Evolutionary conservation across 2,329 filamentous ascomycete species (phyloP).

Genomic region (Daldinia sp.): DNA sequence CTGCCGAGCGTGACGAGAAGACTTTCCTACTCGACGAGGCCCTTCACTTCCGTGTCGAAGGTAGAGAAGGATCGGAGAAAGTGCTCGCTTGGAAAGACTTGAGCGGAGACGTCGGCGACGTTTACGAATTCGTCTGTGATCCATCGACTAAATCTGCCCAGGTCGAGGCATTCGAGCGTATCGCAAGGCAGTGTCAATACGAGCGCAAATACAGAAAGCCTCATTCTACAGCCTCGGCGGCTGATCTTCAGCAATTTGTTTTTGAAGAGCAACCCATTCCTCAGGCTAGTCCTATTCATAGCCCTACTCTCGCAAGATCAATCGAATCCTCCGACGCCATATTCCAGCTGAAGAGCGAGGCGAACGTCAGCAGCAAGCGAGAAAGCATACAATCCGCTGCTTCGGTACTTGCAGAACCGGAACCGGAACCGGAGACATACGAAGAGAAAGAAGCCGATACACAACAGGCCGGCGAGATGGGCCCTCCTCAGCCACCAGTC

Average conservation of each 20-base stretch:
- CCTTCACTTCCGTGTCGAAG: slow-evolving; percentile 85
- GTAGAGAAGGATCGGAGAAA: slow-evolving; percentile 80
- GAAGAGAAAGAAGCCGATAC: slow-evolving; percentile 47
- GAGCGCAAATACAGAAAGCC: slow-evolving; percentile 90
- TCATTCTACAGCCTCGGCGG: slow-evolving; percentile 79
- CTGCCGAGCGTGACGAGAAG: slow-evolving; percentile 91
- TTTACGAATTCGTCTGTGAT: slow-evolving; percentile 99
- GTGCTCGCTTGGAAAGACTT: slow-evolving; percentile 95
- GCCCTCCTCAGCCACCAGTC: slow-evolving; percentile 64
- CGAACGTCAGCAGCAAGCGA: slow-evolving; percentile 59
- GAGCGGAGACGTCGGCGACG: slow-evolving; percentile 89
- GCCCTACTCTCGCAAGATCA: slow-evolving; percentile 62
- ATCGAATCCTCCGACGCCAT: slow-evolving; percentile 67
- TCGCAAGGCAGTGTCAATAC: slow-evolving; percentile 94
- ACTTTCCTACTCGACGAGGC: slow-evolving; percentile 94
- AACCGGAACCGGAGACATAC: slow-evolving; percentile 36
- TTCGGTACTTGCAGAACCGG: slow-evolving; percentile 46
- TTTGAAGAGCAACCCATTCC: slow-evolving; percentile 75
- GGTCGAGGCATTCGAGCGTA: slow-evolving; percentile 80
- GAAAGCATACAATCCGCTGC: slow-evolving; percentile 41
- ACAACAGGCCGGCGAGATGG: slow-evolving; percentile 41
- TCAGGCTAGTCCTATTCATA: slow-evolving; percentile 68
- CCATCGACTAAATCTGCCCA: slow-evolving; percentile 72
- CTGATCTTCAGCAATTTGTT: slow-evolving; percentile 82
- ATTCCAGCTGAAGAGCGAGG: slow-evolving; percentile 57